phyloP scores from a whole-genome alignment of 2,329 filamentous ascomycete genomes.

The Didymellaceae sp. region DNA sequence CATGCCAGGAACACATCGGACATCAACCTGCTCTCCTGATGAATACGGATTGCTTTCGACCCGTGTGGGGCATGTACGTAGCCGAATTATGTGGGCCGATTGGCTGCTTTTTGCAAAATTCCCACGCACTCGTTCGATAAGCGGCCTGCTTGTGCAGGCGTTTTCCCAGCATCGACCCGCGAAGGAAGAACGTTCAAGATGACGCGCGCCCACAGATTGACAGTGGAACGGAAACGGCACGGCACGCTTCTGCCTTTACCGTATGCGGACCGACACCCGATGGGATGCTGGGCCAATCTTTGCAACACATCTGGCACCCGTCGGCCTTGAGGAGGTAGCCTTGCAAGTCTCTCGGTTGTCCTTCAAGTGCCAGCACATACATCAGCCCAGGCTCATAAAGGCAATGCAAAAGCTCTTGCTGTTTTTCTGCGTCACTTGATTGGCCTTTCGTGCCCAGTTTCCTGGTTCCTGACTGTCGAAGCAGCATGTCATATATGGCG shows the following conservation, averaged over 20 bases:
- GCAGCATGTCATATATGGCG: conserved; percentile 41
- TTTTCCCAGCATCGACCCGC: conserved; percentile 25
- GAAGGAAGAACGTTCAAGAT: conserved; percentile 31
- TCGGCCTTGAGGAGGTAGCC: conserved; percentile 36
- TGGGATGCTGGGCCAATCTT: conserved; percentile 32
- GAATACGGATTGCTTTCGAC: conserved; percentile 12
- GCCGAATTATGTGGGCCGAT: conserved; percentile 22
- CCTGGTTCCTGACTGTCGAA: conserved; percentile 28
- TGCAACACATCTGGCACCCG: conserved; percentile 38
- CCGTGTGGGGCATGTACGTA: conserved; percentile 10
- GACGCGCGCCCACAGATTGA: conserved; percentile 26
- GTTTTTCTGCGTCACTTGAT: conserved; percentile 28
- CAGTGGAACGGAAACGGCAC: conserved; percentile 42
- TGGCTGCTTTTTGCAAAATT: conserved; percentile 15
- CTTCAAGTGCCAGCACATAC: conserved; percentile 43
- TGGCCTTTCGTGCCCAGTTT: conserved; percentile 32
- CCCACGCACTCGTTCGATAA: conserved; percentile 18
- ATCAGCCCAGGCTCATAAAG: conserved; percentile 33
- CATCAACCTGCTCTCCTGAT: conserved; percentile 22
- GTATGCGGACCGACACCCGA: conserved; percentile 31
- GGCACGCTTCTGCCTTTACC: conserved; percentile 36
- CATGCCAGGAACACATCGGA: conserved; percentile 31
- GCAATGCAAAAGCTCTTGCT: conserved; percentile 26
- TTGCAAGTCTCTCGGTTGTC: conserved; percentile 31
- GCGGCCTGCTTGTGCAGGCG: conserved; percentile 24